Base-by-base conservation (phyloP, 2,329 filamentous ascomycete genomes). In the Sporothrix schenckii region DNA sequence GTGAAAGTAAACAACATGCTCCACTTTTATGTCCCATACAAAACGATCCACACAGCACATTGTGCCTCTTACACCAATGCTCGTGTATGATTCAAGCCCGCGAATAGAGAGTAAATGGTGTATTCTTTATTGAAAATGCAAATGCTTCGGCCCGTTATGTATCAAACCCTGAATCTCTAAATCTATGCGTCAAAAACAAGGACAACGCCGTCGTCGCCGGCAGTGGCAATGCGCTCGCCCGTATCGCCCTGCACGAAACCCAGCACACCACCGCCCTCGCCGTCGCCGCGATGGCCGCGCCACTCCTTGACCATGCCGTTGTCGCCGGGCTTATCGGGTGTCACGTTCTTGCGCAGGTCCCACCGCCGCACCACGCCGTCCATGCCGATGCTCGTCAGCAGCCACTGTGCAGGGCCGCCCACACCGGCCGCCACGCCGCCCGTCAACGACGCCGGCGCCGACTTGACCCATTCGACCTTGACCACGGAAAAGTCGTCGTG, bases 401-500 rank as follows among this genome's bases (percentile, higher is more conserved):
- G 77, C 89, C 88, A 94, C 69, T 72, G 70, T 6, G 67, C 70
- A 0, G 72, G 70, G 1, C 72, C 66, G 19, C 68, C 68, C 2
- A 47, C 65, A 11, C 56, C 70, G 2, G 58, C 58, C 3, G 50
- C 49, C 3, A 63, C 53, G 39, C 69, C 53, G 67, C 66, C 67
- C 1, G 53, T 49, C 27, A 69, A 34, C n/a, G 60, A 63, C 2
- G 52, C 66, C 10, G 71, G 71, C 19, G 76, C 70, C 44, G 74
- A 72, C 19, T 72, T 71, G 71, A 97, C 87, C 77, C 97, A 99
- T 72, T 97, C 93, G 4, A 98, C 89, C 81, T 96, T 94, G 72
- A 98, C 94, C 24, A 99, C 92, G 1, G 92, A 91, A 76, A 91
- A 91, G n/a, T 92, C 91, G 74, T 94, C 91, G 79, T 97, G 94